These are phyloP conservation scores for Lentinula boryana DNA, from an alignment of 768 basidiomycete species.

Conservation along the genomic window DNA sequence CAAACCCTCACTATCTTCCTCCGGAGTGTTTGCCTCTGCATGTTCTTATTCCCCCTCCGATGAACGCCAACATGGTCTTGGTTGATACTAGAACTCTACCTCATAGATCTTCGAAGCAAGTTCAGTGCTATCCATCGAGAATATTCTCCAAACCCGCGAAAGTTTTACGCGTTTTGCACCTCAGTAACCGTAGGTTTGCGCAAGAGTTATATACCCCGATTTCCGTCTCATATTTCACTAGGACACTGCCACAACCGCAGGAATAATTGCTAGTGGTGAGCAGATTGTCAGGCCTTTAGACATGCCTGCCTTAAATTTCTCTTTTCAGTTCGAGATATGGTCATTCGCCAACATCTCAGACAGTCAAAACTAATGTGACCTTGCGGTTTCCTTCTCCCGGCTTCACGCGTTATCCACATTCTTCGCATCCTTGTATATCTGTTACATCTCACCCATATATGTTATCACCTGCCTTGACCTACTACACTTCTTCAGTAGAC, in stretches of 20 bases:
- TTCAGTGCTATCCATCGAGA: conserved; percentile 74
- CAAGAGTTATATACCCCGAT: neutral
- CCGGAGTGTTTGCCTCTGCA: neutral
- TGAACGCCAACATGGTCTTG: neutral
- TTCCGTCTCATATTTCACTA: conserved; percentile 13
- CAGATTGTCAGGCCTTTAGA: neutral
- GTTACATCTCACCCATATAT: neutral
- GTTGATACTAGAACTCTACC: neutral
- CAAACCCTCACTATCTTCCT: neutral
- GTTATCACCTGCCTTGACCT: neutral
- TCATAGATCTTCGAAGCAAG: conserved; percentile 61
- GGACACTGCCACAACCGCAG: conserved; percentile 68
- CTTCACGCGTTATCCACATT: neutral
- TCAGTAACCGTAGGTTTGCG: conserved; percentile 54
- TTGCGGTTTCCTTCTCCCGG: neutral
- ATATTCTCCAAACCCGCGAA: conserved; percentile 66
- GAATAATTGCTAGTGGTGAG: conserved; percentile 73
- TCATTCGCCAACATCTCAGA: conserved; percentile 71
- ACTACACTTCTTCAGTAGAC: neutral
- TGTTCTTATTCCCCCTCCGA: neutral
- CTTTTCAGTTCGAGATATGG: conserved; percentile 70
- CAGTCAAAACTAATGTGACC: conserved; percentile 61
- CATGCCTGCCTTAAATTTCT: neutral
- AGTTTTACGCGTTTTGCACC: conserved; percentile 75
- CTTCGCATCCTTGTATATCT: neutral